phyloP scores from a whole-genome alignment of 306 rosid genomes.

The Quercus mongolica region DNA sequence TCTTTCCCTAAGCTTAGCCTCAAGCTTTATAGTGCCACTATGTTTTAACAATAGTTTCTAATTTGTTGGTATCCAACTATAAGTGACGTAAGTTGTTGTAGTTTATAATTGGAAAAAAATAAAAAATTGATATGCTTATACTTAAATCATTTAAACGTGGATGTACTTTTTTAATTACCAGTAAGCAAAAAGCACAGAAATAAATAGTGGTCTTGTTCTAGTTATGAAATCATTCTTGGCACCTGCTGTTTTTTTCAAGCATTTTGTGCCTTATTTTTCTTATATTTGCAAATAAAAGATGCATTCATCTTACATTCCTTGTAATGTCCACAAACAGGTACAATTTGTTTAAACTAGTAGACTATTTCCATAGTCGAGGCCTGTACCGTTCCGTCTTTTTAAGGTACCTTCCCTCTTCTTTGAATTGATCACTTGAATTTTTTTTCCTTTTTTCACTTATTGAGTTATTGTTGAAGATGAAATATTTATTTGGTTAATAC shows the following conservation, averaged over 20 bases:
- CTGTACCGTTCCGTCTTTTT: conserved; percentile 75
- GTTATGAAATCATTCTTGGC: conserved; percentile 2
- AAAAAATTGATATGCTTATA: background rate
- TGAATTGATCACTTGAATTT: background rate
- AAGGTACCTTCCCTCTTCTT: conserved; percentile 38
- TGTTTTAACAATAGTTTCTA: background rate
- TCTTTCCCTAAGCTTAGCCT: background rate
- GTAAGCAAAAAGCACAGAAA: background rate
- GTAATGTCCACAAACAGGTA: conserved; percentile 58
- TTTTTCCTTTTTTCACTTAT: background rate
- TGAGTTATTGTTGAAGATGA: background rate
- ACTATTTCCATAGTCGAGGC: conserved; percentile 80
- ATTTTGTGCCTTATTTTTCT: background rate
- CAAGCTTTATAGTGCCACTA: background rate
- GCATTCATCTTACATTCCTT: conserved; percentile 16
- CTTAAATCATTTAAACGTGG: background rate
- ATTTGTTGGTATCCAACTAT: background rate
- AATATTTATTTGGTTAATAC: conserved; percentile 10
- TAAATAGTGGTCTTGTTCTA: background rate
- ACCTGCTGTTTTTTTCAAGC: conserved; percentile 11
- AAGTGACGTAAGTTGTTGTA: background rate
- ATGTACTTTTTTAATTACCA: background rate
- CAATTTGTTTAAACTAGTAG: conserved; percentile 64
- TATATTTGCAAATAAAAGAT: background rate
- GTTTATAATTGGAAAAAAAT: background rate